phyloP scores from a whole-genome alignment of 2,329 filamentous ascomycete species.

The Lojkania enalia region DNA sequence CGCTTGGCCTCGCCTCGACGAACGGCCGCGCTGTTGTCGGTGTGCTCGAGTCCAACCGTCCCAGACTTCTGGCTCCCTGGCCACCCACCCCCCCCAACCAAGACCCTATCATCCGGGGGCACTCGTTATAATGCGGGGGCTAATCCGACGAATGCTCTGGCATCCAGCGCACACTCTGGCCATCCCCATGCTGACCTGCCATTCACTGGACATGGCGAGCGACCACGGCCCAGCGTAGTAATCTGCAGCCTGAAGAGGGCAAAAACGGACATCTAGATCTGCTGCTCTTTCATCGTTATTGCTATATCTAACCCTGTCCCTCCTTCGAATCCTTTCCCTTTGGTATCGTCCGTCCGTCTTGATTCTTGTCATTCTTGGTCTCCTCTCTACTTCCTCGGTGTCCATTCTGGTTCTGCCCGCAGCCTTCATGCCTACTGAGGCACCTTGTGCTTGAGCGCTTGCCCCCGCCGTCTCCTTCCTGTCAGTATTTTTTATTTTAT shows the following conservation, averaged over 20 bases:
- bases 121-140: constrained; percentile 37
- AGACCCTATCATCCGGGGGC: constrained; percentile 25
- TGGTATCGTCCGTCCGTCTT: background rate
- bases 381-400: background rate
- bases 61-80: constrained; percentile 26
- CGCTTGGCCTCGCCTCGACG: constrained; percentile 12
- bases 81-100: too few relatives aligned
- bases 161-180: constrained; percentile 19
- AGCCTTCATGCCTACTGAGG: constrained; percentile 15
- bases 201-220: constrained; percentile 19
- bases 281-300: constrained; percentile 2
- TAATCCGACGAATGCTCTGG: constrained; percentile 27
- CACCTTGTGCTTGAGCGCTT: constrained; percentile 10
- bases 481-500: background rate
- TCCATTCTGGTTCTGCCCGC: constrained; percentile 7
- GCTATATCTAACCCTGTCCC: constrained; percentile 4
- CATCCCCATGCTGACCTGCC: too few relatives aligned
- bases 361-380: background rate
- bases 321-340: background rate
- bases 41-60: constrained; percentile 26
- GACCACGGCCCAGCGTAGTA: constrained; percentile 11
- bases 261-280: constrained; percentile 14
- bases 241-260: constrained; percentile 26
- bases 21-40: constrained; percentile 19
- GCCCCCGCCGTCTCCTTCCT: constrained; percentile 5